phyloP scores from a whole-genome alignment of 2,329 filamentous ascomycete species.

The Nothopassalora personata region DNA sequence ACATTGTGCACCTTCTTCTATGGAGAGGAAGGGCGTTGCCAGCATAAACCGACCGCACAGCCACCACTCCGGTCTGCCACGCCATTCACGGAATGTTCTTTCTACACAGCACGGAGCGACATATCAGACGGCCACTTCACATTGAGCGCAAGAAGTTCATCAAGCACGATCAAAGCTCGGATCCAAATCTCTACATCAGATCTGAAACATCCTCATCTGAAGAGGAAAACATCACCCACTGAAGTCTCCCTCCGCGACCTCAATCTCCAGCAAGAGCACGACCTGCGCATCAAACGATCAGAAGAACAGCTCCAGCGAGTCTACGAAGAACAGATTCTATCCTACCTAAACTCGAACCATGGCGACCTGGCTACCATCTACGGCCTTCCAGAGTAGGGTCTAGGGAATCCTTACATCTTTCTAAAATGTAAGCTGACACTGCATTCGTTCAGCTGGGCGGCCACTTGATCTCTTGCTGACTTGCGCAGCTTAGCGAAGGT shows the following conservation, averaged over 20 bases:
- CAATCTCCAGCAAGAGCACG: slow-evolving; percentile 16
- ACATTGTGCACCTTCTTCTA: slow-evolving; percentile 21
- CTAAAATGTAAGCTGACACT: neutral
- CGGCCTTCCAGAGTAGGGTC: slow-evolving; percentile 1
- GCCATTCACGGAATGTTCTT: slow-evolving; percentile 20
- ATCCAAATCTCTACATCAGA: slow-evolving; percentile 6
- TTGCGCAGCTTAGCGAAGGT: neutral
- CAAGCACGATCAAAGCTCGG: slow-evolving; percentile 14
- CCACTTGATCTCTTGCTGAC: neutral
- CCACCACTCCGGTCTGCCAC: slow-evolving; percentile 9
- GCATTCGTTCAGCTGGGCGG: neutral
- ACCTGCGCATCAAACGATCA: slow-evolving; percentile 22
- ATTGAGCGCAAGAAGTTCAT: slow-evolving; percentile 7
- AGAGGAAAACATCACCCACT: slow-evolving; percentile 25
- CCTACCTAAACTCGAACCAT: slow-evolving; percentile 25
- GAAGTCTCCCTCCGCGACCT: slow-evolving; percentile 28
- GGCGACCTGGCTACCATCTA: slow-evolving; percentile 14
- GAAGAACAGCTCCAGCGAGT: slow-evolving; percentile 27
- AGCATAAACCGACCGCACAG: slow-evolving; percentile 2
- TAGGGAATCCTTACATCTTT: neutral
- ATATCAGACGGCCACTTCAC: slow-evolving; percentile 9
- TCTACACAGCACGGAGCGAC: slow-evolving; percentile 20
- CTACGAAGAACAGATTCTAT: slow-evolving; percentile 31
- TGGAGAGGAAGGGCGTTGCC: slow-evolving; percentile 6
- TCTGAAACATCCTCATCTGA: slow-evolving; percentile 15